Evolutionary conservation across 306 rosid species (phyloP).

Genomic region (Fragaria ananassa): DNA sequence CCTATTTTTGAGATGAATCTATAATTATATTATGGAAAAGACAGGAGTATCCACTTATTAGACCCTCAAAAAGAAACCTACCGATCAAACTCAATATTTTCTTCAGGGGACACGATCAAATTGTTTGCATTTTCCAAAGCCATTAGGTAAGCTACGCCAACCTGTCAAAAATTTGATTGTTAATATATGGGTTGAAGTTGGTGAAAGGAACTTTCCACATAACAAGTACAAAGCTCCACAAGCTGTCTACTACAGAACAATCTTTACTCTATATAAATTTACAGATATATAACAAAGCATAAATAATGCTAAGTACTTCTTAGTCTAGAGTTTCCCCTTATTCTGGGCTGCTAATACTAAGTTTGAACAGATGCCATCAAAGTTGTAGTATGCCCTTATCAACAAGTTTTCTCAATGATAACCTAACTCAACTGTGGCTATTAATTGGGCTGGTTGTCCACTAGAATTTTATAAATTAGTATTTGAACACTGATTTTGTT

Average conservation of each 20-base stretch:
- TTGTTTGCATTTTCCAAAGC: slow-evolving; percentile 82
- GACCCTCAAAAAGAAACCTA: slow-evolving; percentile 36
- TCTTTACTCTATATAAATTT: not conserved
- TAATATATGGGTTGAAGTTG: not conserved
- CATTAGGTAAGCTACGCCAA: slow-evolving; percentile 89
- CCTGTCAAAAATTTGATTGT: slow-evolving; percentile 46
- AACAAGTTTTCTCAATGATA: not conserved
- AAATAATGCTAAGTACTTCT: not conserved
- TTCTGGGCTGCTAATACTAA: not conserved
- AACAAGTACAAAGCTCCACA: not conserved
- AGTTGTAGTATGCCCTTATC: not conserved
- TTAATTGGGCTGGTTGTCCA: not conserved
- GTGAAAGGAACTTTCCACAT: slow-evolving; percentile 5
- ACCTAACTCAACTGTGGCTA: not conserved
- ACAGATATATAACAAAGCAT: not conserved
- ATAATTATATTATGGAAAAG: not conserved
- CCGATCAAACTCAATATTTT: slow-evolving; percentile 93
- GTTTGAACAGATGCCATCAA: not conserved
- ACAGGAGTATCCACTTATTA: not conserved
- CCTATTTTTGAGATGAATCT: not conserved
- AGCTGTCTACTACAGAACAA: not conserved
- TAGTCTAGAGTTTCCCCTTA: not conserved
- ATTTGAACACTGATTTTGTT: not conserved
- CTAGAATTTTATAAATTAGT: not conserved
- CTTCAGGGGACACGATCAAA: slow-evolving; percentile 55